Conservation (phyloP, 768 basidiomycete species). For the Pholiota microspora region DNA sequence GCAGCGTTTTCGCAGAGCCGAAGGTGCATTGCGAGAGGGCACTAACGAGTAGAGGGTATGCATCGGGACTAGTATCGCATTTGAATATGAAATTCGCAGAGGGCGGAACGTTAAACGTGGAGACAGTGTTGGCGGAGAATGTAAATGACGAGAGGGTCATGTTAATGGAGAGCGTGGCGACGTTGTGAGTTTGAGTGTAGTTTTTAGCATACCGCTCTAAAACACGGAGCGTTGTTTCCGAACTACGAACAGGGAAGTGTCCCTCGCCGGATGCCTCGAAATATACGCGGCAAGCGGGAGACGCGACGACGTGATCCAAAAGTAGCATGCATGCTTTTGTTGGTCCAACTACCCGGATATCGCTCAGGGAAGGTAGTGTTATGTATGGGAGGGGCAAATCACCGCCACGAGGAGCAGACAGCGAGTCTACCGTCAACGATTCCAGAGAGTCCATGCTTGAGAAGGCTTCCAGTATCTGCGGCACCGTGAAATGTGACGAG, state of each 20-base stretch:
- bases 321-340: constrained; percentile 1
- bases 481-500: neutral
- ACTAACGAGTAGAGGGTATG: neutral
- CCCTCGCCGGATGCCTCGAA: neutral
- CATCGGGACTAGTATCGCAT: neutral
- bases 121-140: constrained; percentile 1
- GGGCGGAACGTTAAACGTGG: neutral
- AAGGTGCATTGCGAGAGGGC: constrained; percentile 2
- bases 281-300: neutral
- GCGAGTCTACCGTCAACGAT: neutral
- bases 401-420: neutral
- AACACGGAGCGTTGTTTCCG: neutral
- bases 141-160: constrained; percentile 2
- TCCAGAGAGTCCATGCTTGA: neutral
- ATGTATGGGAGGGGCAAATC: neutral
- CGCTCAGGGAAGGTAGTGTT: neutral
- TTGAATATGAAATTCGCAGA: constrained; percentile 6
- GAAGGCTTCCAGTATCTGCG: neutral
- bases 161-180: neutral
- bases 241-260: neutral
- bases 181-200: neutral
- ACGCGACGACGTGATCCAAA: neutral
- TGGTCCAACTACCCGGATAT: neutral
- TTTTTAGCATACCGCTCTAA: neutral
- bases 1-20: neutral